Percentiles rank a stretch among this genome's conserved stretches.
phyloP scores from a whole-genome alignment of 108 stramenopile genomes.

The Tribonema minus region DNA sequence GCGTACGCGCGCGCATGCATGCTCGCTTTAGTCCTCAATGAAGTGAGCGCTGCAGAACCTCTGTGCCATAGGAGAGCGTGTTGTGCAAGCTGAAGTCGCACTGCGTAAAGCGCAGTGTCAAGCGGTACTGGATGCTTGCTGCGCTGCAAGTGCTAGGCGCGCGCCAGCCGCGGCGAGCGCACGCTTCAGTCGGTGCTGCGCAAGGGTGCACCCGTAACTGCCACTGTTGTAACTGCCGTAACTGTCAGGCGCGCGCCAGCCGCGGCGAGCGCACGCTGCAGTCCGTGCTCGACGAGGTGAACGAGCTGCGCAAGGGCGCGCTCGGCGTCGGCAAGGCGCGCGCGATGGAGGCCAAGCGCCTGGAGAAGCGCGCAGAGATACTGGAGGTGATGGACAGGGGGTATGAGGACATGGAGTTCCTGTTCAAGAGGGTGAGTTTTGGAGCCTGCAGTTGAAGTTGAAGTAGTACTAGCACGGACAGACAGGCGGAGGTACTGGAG shows the following conservation, averaged over 20 bases:
- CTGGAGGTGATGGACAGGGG: conserved; percentile 62
- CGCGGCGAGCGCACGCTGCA: conserved; percentile 20
- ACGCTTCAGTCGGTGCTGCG: conserved; percentile 40
- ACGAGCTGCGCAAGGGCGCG: conserved; percentile 73
- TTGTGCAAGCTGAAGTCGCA: too few relatives aligned
- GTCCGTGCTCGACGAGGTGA: conserved; percentile 62
- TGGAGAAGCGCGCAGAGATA: conserved; percentile 68
- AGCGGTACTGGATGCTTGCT: too few relatives aligned
- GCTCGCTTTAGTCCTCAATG: too few relatives aligned
- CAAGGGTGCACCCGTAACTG: conserved; percentile 52
- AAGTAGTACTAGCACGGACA: too few relatives aligned
- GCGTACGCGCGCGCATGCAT: too few relatives aligned
- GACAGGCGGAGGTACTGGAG: conserved; percentile 65
- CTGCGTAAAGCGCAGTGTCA: too few relatives aligned
- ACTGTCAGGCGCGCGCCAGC: conserved; percentile 30
- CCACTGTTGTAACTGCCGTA: too few relatives aligned
- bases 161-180: conserved; percentile 15
- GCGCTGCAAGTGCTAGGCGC: too few relatives aligned
- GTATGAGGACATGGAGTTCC: conserved; percentile 53
- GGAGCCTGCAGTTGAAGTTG: too few relatives aligned
- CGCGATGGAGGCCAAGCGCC: conserved; percentile 72
- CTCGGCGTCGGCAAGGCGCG: conserved; percentile 74
- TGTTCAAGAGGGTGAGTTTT: too few relatives aligned
- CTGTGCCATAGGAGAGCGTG: too few relatives aligned
- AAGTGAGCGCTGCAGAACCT: too few relatives aligned